Conservation (phyloP, 2,329 filamentous ascomycete species). For the Cryoendolithus antarcticus region DNA sequence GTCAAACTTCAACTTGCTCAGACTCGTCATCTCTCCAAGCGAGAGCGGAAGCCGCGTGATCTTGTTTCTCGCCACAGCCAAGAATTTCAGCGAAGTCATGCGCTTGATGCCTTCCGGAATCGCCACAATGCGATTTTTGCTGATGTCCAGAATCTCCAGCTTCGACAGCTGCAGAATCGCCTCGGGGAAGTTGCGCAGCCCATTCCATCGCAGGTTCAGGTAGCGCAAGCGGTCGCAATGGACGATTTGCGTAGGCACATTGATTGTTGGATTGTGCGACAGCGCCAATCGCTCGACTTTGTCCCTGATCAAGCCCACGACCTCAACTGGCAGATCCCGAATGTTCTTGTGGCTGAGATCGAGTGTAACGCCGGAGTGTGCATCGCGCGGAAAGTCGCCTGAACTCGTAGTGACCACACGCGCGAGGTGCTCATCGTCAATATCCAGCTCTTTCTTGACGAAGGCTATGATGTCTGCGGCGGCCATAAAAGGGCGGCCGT, state of each 20-base stretch:
- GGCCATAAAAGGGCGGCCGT: slow-evolving; percentile 12
- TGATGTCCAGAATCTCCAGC: slow-evolving; percentile 85
- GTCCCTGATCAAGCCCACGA: slow-evolving; percentile 62
- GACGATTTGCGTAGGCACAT: slow-evolving; percentile 58
- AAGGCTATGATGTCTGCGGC: slow-evolving; percentile 17
- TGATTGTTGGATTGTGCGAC: slow-evolving; percentile 64
- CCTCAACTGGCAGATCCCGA: slow-evolving; percentile 56
- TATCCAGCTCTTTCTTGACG: slow-evolving; percentile 21
- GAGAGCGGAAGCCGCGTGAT: slow-evolving; percentile 75
- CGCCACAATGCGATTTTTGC: slow-evolving; percentile 68
- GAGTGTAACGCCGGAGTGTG: slow-evolving; percentile 57
- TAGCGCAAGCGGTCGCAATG: slow-evolving; percentile 70
- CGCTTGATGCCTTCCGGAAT: slow-evolving; percentile 70
- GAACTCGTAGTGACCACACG: slow-evolving; percentile 13
- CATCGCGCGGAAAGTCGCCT: slow-evolving; percentile 15
- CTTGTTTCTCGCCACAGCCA: slow-evolving; percentile 76
- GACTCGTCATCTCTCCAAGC: slow-evolving; percentile 75
- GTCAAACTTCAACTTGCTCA: slow-evolving; percentile 81
- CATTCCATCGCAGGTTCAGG: slow-evolving; percentile 67
- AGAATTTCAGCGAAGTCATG: slow-evolving; percentile 73
- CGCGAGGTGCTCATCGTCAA: slow-evolving; percentile 21
- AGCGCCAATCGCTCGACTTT: slow-evolving; percentile 64
- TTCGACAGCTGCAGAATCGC: slow-evolving; percentile 68
- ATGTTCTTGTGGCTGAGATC: slow-evolving; percentile 68
- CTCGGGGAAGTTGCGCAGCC: slow-evolving; percentile 54